Evolutionary conservation across 257 asterid genomes (phyloP).

Genomic region (Solanum neorickii): DNA sequence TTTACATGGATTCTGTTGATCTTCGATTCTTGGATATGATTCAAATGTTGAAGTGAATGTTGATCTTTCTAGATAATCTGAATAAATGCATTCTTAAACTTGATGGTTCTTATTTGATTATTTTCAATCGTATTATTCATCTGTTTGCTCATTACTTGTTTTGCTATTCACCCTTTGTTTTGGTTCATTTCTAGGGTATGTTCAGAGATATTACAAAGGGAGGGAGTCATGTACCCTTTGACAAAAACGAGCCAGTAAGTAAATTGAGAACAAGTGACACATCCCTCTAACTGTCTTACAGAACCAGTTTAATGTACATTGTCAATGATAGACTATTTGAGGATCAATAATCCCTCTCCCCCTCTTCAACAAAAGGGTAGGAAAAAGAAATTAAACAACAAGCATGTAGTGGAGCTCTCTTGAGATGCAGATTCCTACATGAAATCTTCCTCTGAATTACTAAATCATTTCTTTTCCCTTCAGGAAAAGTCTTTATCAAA

Average conservation of each 20-base stretch:
- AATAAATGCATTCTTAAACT: not conserved
- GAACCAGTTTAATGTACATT: not conserved
- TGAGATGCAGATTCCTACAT: not conserved
- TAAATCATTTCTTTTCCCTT: not conserved
- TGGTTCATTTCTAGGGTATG: conserved; percentile 21
- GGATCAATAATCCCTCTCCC: not conserved
- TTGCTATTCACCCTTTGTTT: not conserved
- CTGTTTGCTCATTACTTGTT: not conserved
- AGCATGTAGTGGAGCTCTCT: not conserved
- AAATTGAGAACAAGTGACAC: conserved; percentile 1
- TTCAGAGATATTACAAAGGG: conserved; percentile 31
- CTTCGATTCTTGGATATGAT: not conserved
- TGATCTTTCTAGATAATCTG: not conserved
- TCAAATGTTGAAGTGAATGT: not conserved
- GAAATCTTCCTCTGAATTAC: not conserved
- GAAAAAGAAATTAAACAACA: not conserved
- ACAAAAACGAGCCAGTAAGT: conserved; percentile 23
- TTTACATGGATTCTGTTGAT: not conserved
- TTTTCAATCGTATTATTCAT: not conserved
- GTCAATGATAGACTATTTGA: not conserved
- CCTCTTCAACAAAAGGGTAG: not conserved
- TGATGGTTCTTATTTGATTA: not conserved
- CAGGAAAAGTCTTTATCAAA: not conserved
- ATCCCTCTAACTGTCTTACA: not conserved
- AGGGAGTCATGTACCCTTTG: conserved; percentile 3